Percentiles rank a stretch among this genome's conserved stretches.
These are phyloP conservation scores for Colletotrichum musae DNA, from an alignment of 2,329 filamentous ascomycete species.

Conservation along the genomic window DNA sequence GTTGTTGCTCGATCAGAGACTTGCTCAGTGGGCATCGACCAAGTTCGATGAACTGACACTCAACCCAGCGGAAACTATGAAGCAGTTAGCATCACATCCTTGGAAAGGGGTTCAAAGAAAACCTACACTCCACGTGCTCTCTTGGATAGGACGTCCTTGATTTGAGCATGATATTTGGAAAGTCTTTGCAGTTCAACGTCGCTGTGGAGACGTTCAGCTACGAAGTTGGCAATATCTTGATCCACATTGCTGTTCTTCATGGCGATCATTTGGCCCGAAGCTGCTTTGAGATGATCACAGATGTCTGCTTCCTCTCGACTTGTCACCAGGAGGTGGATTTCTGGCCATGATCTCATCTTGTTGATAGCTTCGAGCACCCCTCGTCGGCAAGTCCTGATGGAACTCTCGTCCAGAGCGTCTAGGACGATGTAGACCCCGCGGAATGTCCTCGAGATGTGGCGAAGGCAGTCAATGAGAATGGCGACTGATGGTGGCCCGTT, in stretches of 20 bases:
- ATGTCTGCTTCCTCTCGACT: slow-evolving; percentile 53
- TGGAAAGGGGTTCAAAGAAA: background rate
- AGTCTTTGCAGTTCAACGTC: background rate
- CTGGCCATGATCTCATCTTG: slow-evolving; percentile 44
- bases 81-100: slow-evolving; percentile 19
- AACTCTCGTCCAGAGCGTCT: slow-evolving; percentile 56
- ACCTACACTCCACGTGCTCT: slow-evolving; percentile 10
- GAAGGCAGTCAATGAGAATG: slow-evolving; percentile 41
- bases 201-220: background rate
- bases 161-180: background rate
- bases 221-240: background rate
- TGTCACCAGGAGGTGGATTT: slow-evolving; percentile 50
- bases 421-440: slow-evolving; percentile 52
- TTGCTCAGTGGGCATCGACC: slow-evolving; percentile 37
- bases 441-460: slow-evolving; percentile 46
- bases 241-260: background rate
- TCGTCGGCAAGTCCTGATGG: slow-evolving; percentile 38
- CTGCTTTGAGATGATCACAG: slow-evolving; percentile 40
- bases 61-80: slow-evolving; percentile 46
- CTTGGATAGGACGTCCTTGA: background rate
- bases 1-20: slow-evolving; percentile 41
- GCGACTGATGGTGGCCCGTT: background rate
- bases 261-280: slow-evolving; percentile 34
- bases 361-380: slow-evolving; percentile 44
- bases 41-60: slow-evolving; percentile 43